Conservation (phyloP, 176 grass and related monocot genomes). For the Avena insularis region DNA sequence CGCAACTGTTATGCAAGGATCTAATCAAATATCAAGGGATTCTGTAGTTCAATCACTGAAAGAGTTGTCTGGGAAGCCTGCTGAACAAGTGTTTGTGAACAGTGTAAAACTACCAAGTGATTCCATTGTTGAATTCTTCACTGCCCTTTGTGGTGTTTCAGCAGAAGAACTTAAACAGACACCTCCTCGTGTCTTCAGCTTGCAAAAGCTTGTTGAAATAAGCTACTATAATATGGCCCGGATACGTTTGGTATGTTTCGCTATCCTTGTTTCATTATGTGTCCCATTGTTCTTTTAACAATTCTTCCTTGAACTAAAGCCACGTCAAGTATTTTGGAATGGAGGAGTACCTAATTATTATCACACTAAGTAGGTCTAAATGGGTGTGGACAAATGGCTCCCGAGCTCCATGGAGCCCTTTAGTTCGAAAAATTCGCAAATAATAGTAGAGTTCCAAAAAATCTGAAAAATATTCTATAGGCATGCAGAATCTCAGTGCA, state of each 20-base stretch:
- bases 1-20: slow-evolving; percentile 92
- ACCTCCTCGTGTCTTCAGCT: slow-evolving; percentile 92
- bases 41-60: slow-evolving; percentile 83
- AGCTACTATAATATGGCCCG: slow-evolving; percentile 99
- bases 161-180: slow-evolving; percentile 98
- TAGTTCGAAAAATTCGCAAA: too few relatives aligned
- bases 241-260: slow-evolving; percentile 82
- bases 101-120: slow-evolving; percentile 97
- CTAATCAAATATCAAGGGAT: slow-evolving; percentile 98
- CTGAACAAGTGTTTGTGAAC: slow-evolving; percentile 96
- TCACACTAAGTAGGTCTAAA: not conserved
- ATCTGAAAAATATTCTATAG: too few relatives aligned
- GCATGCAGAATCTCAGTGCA: too few relatives aligned
- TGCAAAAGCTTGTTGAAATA: slow-evolving; percentile 99
- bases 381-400: too few relatives aligned
- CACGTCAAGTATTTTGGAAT: too few relatives aligned
- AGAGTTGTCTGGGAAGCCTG: slow-evolving; percentile 93
- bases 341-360: too few relatives aligned
- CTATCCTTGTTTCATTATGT: slow-evolving; percentile 36
- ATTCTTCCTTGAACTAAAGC: not conserved
- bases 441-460: too few relatives aligned
- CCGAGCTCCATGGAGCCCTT: too few relatives aligned
- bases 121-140: slow-evolving; percentile 97
- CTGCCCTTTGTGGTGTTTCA: slow-evolving; percentile 86
- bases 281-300: slow-evolving; percentile 15